Base-by-base conservation (phyloP, 148 eudicot genomes). In the Cornus controversa region DNA sequence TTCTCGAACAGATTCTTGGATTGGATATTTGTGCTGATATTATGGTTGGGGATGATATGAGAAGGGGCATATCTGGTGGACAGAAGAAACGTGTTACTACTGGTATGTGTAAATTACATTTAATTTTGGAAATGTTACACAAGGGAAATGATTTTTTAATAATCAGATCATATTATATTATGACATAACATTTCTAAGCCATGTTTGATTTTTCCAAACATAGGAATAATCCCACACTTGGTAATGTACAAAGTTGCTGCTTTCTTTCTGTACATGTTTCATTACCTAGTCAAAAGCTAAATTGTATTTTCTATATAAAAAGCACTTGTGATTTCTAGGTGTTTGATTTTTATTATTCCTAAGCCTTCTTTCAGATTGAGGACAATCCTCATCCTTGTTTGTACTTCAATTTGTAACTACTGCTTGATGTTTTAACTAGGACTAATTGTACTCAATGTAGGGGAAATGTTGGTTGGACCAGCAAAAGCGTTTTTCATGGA, bases 401-500 rank as follows among this genome's bases (percentile, higher is more conserved):
- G 57, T 50, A 50, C 57, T 50, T 50, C 18, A 50, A 50, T 50
- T 50, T 16, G 20, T 69, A 6, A 36, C 6, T 37, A 8, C n/a
- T 37, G n/a, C 10, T 5, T 40, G 16, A 69, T 69, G 10, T 47
- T 70, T 5, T 70, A 47, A 70, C 34, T 70, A 20, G 15, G 15
- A 24, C 9, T 70, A 29, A 23, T 24, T 70, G 58, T 24, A 23
- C 15, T 50, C 20, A 45, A 45, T 79, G 70, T 65, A 85, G 88
- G 88, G 14, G 88, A 85, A 80, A 82, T 85, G 85, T 72, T 85
- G 81, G 88, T 85, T 60, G 88, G 88, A 24, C 83, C 88, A 8
- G 88, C 88, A 50, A 82, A 85, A 77, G 88, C 78, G 57, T 77
- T 85, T 80, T 82, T 69, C 75, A 85, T 85, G 88, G 88, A 85